Conservation (phyloP, 106 monocot genomes). For the Ottelia alismoides region DNA sequence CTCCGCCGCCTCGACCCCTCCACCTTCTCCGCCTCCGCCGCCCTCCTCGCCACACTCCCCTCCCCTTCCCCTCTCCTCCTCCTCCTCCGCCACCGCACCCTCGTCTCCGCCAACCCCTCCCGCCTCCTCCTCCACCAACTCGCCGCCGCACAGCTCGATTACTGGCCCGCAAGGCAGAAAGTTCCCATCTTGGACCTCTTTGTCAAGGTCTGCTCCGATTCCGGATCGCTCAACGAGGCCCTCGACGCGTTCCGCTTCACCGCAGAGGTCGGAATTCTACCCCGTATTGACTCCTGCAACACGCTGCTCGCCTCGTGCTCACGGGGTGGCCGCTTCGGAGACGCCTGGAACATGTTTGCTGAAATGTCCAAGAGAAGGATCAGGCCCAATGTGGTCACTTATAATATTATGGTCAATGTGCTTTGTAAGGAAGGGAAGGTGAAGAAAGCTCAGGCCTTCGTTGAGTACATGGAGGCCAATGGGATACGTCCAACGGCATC, state of each 20-base stretch:
- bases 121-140: conserved; percentile 1
- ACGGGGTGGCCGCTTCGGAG: conserved; percentile 9
- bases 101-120: background rate
- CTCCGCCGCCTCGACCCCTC: background rate
- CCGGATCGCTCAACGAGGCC: conserved; percentile 19
- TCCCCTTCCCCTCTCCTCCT: background rate
- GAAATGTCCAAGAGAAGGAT: conserved; percentile 69
- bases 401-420: conserved; percentile 82
- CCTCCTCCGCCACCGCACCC: conserved; percentile 13
- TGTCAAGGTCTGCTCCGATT: conserved; percentile 23
- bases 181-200: conserved; percentile 24
- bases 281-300: conserved; percentile 32
- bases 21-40: conserved; percentile 1
- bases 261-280: conserved; percentile 13
- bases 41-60: conserved; percentile 1
- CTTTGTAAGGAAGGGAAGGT: conserved; percentile 72
- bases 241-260: conserved; percentile 28
- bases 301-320: conserved; percentile 25
- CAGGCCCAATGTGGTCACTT: conserved; percentile 45
- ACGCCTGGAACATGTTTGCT: conserved; percentile 60
- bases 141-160: background rate
- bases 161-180: background rate
- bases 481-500: conserved; percentile 41
- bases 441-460: conserved; percentile 48
- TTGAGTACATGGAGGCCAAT: conserved; percentile 47